These are phyloP conservation scores for Smittium culicis DNA, from an alignment of 371 early-diverging fungal species.

Conservation along the genomic window DNA sequence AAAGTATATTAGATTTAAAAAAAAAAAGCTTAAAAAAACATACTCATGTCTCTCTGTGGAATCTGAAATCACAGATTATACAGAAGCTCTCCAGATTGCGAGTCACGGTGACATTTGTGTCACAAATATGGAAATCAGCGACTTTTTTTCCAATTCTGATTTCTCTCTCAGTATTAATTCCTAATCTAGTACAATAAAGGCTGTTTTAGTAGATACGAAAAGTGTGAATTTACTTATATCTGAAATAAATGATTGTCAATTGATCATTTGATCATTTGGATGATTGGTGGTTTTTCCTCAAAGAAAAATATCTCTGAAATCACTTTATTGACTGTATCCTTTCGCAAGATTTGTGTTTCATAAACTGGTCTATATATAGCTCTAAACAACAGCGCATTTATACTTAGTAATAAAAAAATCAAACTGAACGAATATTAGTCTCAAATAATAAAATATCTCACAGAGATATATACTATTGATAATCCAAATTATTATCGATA, in stretches of 20 bases:
- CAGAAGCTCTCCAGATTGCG: not conserved
- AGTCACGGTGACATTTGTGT: not conserved
- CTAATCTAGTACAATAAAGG: not conserved
- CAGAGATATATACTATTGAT: not conserved
- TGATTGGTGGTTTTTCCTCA: not conserved
- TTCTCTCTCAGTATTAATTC: not conserved
- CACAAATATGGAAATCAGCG: not conserved
- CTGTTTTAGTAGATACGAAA: not conserved
- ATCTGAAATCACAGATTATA: not conserved
- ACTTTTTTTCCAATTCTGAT: not conserved
- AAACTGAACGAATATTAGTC: not conserved
- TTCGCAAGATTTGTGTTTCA: not conserved
- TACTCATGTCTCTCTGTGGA: not conserved
- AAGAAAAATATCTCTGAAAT: not conserved
- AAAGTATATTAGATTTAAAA: too few species aligned
- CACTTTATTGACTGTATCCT: not conserved
- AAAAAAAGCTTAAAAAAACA: not conserved
- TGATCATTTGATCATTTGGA: not conserved
- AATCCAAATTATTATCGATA: not conserved
- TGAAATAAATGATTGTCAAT: not conserved
- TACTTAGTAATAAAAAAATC: not conserved
- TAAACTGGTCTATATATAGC: not conserved
- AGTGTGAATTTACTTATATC: not conserved
- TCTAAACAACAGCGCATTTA: not conserved
- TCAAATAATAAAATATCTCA: not conserved